phyloP scores from a whole-genome alignment of 306 rosid genomes.

The Prunus mongolica region DNA sequence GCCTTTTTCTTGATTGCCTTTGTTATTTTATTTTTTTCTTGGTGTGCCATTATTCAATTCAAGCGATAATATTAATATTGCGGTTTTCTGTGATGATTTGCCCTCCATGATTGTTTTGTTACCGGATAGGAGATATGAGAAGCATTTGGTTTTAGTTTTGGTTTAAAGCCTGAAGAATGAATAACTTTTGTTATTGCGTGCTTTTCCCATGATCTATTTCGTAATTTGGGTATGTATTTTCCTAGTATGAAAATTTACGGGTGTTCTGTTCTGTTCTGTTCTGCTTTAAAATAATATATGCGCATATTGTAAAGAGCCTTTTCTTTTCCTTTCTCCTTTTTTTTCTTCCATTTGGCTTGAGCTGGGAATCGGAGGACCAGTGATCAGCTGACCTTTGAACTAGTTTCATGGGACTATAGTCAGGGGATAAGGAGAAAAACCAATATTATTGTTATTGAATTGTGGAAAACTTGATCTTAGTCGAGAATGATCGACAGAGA shows the following conservation, averaged over 20 bases:
- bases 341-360: too few species aligned
- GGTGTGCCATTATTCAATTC: not conserved
- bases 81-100: not conserved
- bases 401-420: not conserved
- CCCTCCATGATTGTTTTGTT: not conserved
- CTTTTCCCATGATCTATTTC: not conserved
- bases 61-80: too few species aligned
- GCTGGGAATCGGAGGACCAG: too few species aligned
- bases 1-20: not conserved
- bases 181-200: not conserved
- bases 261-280: too few species aligned
- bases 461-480: too few species aligned
- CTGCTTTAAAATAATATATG: too few species aligned
- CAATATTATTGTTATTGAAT: too few species aligned
- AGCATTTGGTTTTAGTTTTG: too few species aligned
- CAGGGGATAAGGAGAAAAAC: too few species aligned
- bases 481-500: too few species aligned
- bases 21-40: not conserved
- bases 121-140: not conserved
- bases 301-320: too few species aligned
- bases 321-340: too few species aligned
- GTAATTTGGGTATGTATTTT: not conserved
- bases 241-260: not conserved
- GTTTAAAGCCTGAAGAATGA: not conserved
- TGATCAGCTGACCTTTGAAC: not conserved